Conservation (phyloP, 1,284 basidiomycete genomes). For the Phellinidium pouzarii region DNA sequence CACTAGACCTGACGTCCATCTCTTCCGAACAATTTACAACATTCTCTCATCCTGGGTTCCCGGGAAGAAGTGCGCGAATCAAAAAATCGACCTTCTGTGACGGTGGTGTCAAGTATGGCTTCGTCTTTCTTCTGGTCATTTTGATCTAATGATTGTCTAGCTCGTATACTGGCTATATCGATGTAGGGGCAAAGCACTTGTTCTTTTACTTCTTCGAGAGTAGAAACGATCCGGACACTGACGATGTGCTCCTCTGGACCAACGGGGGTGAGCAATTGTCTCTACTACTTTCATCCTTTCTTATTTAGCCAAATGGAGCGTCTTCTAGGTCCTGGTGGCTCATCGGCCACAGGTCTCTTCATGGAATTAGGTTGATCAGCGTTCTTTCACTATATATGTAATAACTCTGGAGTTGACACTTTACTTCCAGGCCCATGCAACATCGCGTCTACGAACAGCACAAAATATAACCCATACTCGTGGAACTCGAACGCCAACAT, state of each 20-base stretch:
- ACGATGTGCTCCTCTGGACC: slow-evolving; percentile 35
- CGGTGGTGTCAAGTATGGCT: slow-evolving; percentile 10
- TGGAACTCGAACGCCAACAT: slow-evolving; percentile 69
- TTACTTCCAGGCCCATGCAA: slow-evolving; percentile 42
- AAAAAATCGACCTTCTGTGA: slow-evolving; percentile 17
- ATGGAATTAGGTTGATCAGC: slow-evolving; percentile 49
- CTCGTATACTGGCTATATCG: slow-evolving; percentile 53
- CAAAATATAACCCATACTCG: slow-evolving; percentile 48
- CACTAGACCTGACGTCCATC: neutral
- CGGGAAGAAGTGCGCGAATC: slow-evolving; percentile 15
- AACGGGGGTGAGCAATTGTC: slow-evolving; percentile 25
- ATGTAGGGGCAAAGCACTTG: slow-evolving; percentile 61
- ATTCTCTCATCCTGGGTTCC: slow-evolving; percentile 16
- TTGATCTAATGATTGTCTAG: slow-evolving; percentile 20
- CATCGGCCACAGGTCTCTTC: slow-evolving; percentile 52
- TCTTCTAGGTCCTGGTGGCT: slow-evolving; percentile 44
- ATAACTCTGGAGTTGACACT: neutral
- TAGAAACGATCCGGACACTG: slow-evolving; percentile 30
- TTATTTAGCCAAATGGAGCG: neutral
- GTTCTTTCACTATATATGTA: neutral
- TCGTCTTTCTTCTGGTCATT: neutral
- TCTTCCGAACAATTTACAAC: neutral
- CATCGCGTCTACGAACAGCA: slow-evolving; percentile 36
- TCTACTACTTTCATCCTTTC: neutral
- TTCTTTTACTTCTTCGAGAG: slow-evolving; percentile 80